These are phyloP conservation scores for Selaginella tamariscina DNA, from an alignment of 75 land plant species.

Conservation along the genomic window DNA sequence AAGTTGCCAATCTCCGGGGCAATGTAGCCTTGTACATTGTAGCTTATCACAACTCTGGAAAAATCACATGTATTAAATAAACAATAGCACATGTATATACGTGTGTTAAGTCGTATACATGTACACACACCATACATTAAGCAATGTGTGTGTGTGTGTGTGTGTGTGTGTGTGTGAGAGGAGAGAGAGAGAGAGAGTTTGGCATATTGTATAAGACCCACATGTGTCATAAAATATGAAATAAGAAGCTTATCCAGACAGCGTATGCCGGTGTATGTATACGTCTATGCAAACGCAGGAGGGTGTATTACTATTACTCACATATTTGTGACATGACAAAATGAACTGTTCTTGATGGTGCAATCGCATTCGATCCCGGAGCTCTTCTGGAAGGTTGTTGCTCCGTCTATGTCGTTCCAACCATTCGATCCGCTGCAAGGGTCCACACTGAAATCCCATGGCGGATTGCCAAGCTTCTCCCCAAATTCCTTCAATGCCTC, in stretches of 20 bases:
- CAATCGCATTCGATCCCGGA: conserved; percentile 1
- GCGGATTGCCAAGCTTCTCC: too few species aligned
- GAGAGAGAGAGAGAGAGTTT: too few species aligned
- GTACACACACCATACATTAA: too few species aligned
- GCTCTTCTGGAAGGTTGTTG: not conserved
- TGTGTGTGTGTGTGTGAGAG: too few species aligned
- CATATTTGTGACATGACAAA: not conserved
- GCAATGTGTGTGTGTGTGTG: too few species aligned
- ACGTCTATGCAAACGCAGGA: not conserved
- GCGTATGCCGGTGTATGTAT: too few species aligned
- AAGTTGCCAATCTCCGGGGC: conserved; percentile 8
- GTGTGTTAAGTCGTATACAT: too few species aligned
- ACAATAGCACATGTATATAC: not conserved
- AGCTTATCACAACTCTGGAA: not conserved
- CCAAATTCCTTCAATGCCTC: too few species aligned
- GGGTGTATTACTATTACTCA: not conserved
- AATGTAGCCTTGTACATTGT: not conserved
- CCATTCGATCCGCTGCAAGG: not conserved
- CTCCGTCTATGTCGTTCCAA: not conserved
- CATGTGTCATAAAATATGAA: too few species aligned
- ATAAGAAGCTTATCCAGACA: too few species aligned
- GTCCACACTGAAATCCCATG: conserved; percentile 12
- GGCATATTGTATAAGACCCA: too few species aligned
- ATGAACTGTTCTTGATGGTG: not conserved
- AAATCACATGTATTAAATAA: not conserved